Conservation (phyloP, 306 rosid species). For the Senna tora region DNA sequence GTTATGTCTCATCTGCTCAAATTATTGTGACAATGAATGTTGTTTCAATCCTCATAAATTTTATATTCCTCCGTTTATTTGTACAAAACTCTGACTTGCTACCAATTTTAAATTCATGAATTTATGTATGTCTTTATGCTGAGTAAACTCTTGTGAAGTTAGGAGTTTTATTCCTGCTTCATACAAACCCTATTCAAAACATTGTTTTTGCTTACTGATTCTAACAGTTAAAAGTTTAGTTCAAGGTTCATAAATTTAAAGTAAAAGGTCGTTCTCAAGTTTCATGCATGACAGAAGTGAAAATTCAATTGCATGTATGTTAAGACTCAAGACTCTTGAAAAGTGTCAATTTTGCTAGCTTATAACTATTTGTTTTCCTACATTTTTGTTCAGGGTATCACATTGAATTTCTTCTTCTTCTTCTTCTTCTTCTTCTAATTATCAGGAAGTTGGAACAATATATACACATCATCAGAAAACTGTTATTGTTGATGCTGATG, state of each 20-base stretch:
- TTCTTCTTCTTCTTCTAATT: constrained; percentile 38
- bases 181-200: neutral
- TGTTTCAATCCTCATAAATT: neutral
- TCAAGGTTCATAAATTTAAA: neutral
- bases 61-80: neutral
- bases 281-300: neutral
- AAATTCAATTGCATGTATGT: constrained; percentile 23
- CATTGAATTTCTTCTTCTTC: constrained; percentile 38
- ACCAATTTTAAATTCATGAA: neutral
- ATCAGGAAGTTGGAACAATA: constrained; percentile 88
- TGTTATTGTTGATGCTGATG: constrained; percentile 87
- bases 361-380: constrained; percentile 4
- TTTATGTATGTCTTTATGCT: neutral
- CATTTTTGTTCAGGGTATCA: constrained; percentile 15
- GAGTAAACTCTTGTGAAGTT: neutral
- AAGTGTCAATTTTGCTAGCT: constrained; percentile 26
- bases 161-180: neutral
- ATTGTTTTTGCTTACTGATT: constrained; percentile 1
- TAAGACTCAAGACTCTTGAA: constrained; percentile 19
- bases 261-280: constrained; percentile 5
- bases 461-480: constrained; percentile 98
- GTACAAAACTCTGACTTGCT: neutral
- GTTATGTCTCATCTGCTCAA: neutral
- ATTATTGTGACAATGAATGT: neutral
- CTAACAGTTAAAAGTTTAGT: neutral